Conservation (phyloP, 108 stramenopile genomes). For the Schizochytrium sp. region DNA sequence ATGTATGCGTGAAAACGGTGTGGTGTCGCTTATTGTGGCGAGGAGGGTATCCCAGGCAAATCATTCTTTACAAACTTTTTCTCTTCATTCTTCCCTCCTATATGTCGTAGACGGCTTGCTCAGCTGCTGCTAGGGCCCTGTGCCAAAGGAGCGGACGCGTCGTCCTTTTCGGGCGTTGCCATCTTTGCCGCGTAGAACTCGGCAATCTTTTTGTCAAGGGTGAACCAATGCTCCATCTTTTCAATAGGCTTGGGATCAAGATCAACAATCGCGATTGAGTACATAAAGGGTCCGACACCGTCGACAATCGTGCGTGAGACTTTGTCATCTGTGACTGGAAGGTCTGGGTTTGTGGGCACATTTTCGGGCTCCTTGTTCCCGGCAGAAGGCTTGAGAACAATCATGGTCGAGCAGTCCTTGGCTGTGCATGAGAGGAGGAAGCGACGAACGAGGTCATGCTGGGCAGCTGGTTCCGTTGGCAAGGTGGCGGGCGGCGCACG, state of each 20-base stretch:
- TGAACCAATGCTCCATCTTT: not conserved
- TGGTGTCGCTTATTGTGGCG: too few species aligned
- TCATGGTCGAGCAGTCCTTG: conserved; percentile 14
- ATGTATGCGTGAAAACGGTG: too few species aligned
- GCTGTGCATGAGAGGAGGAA: conserved; percentile 9
- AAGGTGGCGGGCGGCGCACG: not conserved
- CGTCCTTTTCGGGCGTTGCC: too few species aligned
- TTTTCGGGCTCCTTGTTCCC: not conserved
- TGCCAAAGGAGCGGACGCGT: too few species aligned
- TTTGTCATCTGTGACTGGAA: not conserved
- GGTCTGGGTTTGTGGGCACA: not conserved
- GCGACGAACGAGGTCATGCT: not conserved
- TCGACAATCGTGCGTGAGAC: not conserved
- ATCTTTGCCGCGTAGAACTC: not conserved
- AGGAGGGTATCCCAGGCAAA: too few species aligned
- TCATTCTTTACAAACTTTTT: too few species aligned
- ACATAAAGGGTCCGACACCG: not conserved
- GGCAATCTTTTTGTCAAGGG: not conserved
- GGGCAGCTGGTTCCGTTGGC: not conserved
- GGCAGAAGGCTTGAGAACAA: not conserved
- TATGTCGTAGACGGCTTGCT: too few species aligned
- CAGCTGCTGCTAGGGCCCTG: too few species aligned
- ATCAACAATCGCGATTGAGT: not conserved
- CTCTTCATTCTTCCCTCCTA: too few species aligned
- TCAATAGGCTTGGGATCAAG: conserved; percentile 8